phyloP scores from a whole-genome alignment of 306 rosid genomes.

The Glycine soja region DNA sequence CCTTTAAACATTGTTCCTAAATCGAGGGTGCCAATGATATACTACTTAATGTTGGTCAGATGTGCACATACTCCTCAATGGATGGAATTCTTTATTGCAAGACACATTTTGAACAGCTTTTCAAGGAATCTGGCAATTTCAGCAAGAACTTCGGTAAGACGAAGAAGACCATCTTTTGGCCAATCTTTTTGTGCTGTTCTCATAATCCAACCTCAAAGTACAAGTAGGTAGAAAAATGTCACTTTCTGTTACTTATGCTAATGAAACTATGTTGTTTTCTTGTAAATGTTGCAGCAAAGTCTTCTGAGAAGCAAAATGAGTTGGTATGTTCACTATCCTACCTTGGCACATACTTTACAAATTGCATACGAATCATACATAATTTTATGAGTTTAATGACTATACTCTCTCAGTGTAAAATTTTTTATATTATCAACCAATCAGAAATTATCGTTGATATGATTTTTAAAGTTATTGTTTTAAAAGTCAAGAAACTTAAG shows the following conservation, averaged over 20 bases:
- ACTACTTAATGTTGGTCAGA: constrained; percentile 53
- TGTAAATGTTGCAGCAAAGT: constrained; percentile 63
- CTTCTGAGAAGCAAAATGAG: constrained; percentile 69
- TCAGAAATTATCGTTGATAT: too few species aligned
- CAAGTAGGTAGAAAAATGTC: background rate
- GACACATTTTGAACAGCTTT: constrained; percentile 94
- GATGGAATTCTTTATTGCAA: constrained; percentile 95
- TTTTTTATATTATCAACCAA: too few species aligned
- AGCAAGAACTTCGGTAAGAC: constrained; percentile 85
- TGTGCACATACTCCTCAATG: constrained; percentile 97
- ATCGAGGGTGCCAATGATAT: background rate
- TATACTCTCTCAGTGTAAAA: too few species aligned
- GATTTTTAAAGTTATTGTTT: too few species aligned
- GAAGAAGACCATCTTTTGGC: too few species aligned
- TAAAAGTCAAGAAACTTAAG: too few species aligned
- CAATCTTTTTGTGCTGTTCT: background rate
- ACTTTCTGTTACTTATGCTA: constrained; percentile 27
- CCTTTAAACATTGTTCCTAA: background rate
- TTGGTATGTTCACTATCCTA: constrained; percentile 58
- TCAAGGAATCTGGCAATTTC: constrained; percentile 98
- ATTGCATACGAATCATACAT: too few species aligned
- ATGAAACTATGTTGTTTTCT: constrained; percentile 36
- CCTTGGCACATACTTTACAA: background rate
- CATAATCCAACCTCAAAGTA: background rate
- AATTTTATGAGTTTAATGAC: too few species aligned